Conservation (phyloP, 2,329 filamentous ascomycete genomes). For the Apiospora hydei region DNA sequence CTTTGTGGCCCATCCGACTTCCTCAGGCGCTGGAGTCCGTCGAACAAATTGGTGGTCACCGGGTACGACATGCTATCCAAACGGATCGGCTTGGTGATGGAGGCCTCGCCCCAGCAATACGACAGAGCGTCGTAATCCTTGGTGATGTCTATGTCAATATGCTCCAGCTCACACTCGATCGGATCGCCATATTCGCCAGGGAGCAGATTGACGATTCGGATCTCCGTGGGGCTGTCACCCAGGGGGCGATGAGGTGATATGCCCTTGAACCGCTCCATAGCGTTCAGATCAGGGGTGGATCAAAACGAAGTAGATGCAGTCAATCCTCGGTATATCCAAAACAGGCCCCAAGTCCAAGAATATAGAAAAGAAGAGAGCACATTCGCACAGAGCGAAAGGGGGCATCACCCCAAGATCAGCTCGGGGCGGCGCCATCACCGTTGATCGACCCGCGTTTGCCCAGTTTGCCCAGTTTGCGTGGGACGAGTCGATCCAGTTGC, state of each 20-base stretch:
- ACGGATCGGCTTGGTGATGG: slow-evolving; percentile 29
- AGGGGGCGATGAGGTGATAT: slow-evolving; percentile 32
- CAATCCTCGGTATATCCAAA: not conserved
- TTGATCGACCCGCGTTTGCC: slow-evolving; percentile 4
- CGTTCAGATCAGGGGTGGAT: not conserved
- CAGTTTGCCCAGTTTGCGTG: not conserved
- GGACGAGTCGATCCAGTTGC: not conserved
- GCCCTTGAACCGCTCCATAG: slow-evolving; percentile 30
- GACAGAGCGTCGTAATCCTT: slow-evolving; percentile 32
- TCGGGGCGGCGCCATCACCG: slow-evolving; percentile 3
- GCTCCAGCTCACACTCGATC: slow-evolving; percentile 30
- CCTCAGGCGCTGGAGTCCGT: slow-evolving; percentile 27
- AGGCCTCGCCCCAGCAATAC: slow-evolving; percentile 33
- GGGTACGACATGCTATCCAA: slow-evolving; percentile 29
- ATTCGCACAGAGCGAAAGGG: not conserved
- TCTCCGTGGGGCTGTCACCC: slow-evolving; percentile 18
- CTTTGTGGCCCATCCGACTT: slow-evolving; percentile 28
- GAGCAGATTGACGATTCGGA: slow-evolving; percentile 30
- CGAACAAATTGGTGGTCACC: slow-evolving; percentile 30
- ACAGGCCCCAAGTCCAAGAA: not conserved
- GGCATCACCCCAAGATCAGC: not conserved
- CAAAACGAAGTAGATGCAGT: not conserved
- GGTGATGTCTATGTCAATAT: slow-evolving; percentile 27
- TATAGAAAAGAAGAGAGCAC: not conserved
- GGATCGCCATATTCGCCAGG: slow-evolving; percentile 28